Conservation (phyloP, 2,329 filamentous ascomycete genomes). For the Thermochaetoides dissita region DNA sequence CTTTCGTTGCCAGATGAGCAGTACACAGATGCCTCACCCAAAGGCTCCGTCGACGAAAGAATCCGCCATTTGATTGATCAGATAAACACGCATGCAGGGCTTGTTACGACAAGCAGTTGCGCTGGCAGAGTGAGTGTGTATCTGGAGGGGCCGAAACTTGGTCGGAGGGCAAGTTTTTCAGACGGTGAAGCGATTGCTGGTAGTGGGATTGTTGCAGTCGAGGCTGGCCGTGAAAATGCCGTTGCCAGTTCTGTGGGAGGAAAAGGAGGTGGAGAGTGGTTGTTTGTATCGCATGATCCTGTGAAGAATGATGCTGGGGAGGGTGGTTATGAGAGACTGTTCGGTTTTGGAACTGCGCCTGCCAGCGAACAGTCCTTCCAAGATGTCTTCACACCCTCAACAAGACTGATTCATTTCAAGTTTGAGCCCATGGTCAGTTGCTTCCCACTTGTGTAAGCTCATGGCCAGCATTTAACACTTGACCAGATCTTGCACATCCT, state of each 20-base stretch:
- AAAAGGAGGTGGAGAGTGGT: conserved; percentile 79
- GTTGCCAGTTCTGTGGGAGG: conserved; percentile 42
- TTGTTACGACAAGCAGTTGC: conserved; percentile 89
- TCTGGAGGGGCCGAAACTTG: conserved; percentile 48
- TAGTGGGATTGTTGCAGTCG: conserved; percentile 11
- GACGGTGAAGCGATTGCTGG: conserved; percentile 11
- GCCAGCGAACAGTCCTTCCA: conserved; percentile 17
- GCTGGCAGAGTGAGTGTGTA: conserved; percentile 80
- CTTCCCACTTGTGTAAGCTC: background rate
- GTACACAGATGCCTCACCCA: conserved; percentile 76
- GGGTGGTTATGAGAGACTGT: conserved; percentile 13
- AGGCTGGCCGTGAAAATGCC: background rate
- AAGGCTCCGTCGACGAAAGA: conserved; percentile 69
- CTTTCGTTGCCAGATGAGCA: conserved; percentile 54
- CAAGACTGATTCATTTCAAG: conserved; percentile 64
- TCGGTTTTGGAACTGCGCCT: conserved; percentile 20
- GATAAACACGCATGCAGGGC: conserved; percentile 60
- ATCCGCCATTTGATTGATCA: conserved; percentile 65
- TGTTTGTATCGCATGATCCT: conserved; percentile 77
- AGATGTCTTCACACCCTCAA: conserved; percentile 5
- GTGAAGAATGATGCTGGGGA: conserved; percentile 7
- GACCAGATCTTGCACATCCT: conserved; percentile 75
- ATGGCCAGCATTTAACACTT: too few relatives aligned
- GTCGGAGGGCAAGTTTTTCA: background rate
- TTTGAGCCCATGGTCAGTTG: conserved; percentile 81